Conservation (phyloP, 352 stramenopile genomes). For the Pythium folliculosum region DNA sequence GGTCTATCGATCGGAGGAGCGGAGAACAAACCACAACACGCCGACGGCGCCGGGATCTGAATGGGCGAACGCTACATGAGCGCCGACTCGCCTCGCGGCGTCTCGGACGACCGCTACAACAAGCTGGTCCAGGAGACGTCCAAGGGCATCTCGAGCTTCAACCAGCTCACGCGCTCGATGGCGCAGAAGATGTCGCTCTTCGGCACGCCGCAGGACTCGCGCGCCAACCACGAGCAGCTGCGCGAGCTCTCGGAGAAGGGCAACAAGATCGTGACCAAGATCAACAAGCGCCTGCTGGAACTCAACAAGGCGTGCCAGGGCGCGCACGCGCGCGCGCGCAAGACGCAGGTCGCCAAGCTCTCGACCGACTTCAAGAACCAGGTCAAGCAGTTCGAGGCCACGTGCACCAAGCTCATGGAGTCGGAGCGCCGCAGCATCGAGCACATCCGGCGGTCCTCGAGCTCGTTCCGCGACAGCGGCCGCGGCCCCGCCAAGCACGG, state of each 20-base stretch:
- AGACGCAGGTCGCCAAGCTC: conserved; percentile 80
- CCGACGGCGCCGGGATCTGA: background rate
- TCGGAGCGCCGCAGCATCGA: conserved; percentile 77
- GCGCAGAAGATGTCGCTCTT: conserved; percentile 88
- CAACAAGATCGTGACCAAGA: conserved; percentile 78
- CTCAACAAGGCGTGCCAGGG: conserved; percentile 64
- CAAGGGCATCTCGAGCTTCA: conserved; percentile 87
- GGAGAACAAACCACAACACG: background rate
- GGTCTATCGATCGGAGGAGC: background rate
- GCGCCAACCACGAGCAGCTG: conserved; percentile 79
- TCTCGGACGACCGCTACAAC: conserved; percentile 65
- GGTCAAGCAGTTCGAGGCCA: conserved; percentile 72
- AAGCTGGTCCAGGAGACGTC: conserved; percentile 82
- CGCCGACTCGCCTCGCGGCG: conserved; percentile 53
- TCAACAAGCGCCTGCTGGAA: conserved; percentile 75
- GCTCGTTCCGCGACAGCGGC: conserved; percentile 51
- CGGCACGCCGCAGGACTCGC: conserved; percentile 80
- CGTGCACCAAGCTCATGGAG: conserved; percentile 65
- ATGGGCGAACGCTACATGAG: conserved; percentile 76
- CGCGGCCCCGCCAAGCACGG: conserved; percentile 12
- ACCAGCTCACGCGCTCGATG: conserved; percentile 82
- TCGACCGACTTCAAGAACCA: conserved; percentile 86
- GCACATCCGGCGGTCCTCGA: conserved; percentile 78
- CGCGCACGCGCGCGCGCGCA: conserved; percentile 47
- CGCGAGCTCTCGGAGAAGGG: conserved; percentile 83